These are phyloP conservation scores for Aspergillus persii DNA, from an alignment of 2,329 filamentous ascomycete genomes.

Conservation along the genomic window DNA sequence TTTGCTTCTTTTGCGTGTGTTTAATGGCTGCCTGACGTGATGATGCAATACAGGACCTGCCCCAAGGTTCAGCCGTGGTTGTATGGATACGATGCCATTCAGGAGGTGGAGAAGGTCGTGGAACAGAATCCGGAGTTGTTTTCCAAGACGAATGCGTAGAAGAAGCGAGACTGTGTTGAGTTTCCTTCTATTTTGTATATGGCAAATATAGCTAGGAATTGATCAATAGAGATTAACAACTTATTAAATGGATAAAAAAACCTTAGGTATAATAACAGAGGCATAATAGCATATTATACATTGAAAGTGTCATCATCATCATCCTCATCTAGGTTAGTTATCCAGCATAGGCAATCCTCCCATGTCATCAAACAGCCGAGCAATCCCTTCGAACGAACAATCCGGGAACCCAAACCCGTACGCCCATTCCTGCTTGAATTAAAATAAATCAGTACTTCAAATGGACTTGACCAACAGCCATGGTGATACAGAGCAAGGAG, in stretches of 20 bases:
- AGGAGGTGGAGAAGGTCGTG: conserved; percentile 50
- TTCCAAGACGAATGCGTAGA: not conserved
- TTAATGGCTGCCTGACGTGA: not conserved
- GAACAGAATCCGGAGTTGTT: conserved; percentile 23
- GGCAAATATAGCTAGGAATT: not conserved
- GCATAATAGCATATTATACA: not conserved
- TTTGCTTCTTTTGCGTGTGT: not conserved
- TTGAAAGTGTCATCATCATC: not conserved
- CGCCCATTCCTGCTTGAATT: conserved; percentile 27
- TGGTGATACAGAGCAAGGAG: too few relatives aligned
- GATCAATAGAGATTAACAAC: not conserved
- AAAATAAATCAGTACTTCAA: not conserved
- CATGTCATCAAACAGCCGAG: conserved; percentile 35
- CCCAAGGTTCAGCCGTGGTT: conserved; percentile 63
- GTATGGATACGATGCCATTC: conserved; percentile 62
- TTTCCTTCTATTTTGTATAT: not conserved
- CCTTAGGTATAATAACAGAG: not conserved
- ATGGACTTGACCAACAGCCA: not conserved
- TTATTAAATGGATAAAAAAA: not conserved
- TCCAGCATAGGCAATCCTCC: conserved; percentile 30
- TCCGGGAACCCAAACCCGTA: conserved; percentile 38
- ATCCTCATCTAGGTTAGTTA: conserved; percentile 11
- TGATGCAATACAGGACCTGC: conserved; percentile 48
- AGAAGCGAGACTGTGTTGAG: not conserved
- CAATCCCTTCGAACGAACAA: conserved; percentile 37